Evolutionary conservation across 495 filamentous ascomycete species (phyloP), one percentile per base, ranked within the genome.

Genomic region (Rhypophila decipiens): DNA sequence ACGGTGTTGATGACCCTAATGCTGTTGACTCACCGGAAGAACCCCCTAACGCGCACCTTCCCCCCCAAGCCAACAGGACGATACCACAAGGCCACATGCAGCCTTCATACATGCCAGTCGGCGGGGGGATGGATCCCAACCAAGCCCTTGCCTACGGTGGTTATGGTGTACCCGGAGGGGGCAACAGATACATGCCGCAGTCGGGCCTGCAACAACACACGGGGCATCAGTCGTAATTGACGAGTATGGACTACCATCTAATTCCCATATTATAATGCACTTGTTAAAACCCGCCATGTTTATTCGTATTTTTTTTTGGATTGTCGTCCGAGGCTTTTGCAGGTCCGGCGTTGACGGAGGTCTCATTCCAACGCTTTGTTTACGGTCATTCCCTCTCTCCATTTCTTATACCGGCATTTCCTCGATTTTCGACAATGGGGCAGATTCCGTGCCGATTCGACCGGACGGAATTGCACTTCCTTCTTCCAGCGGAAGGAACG

Each of bases 1-100:
- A 96, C 53, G 93, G 93, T 42, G 86, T 96, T 53, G 90, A 96
- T 51, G 85, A 82, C 50, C 52, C 56, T 24, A 75, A 78, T 52
- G 64, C 75, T 37, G 77, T 77, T 59, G 80, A 84, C 24, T 83
- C 80, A 10, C 80, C 80, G 38, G 80, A 84, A 51, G 80, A 84
- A 51, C 76, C 78, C 34, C 50, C 75, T 33, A 76, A 72, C 49
- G 72, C 74, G 17, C 78, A 81, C 45, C 61, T 83, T 3, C 80
- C 80, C 1, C 76, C 73, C 11, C 80, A 82, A 53, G 61, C 60
- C 19, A 65, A 64, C 50, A 70, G 76, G 21, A 57, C 74, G 15
- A 74, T 80, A 65, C 65, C 73, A 24, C 65, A 76, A 58, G 61
- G 73, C 36, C 68, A 77, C 49, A 68, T 82, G 72, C 61, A 69